These are phyloP conservation scores for Penicillium nordicum DNA, from an alignment of 2,329 filamentous ascomycete species.

Conservation along the genomic window DNA sequence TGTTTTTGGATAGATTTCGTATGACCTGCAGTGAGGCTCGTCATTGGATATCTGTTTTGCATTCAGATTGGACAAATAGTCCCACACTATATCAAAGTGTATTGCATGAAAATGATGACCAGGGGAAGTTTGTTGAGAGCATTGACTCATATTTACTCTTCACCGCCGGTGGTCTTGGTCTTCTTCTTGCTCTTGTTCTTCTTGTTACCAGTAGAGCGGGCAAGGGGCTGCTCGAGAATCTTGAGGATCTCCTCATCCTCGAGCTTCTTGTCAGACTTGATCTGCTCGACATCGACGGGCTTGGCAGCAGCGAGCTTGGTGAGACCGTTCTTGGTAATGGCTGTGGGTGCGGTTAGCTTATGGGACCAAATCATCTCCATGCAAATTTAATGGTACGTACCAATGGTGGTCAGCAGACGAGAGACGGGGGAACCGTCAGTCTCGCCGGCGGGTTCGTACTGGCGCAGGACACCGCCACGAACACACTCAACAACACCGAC, in stretches of 20 bases:
- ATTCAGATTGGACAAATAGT: conserved; percentile 10
- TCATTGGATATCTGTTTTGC: conserved; percentile 28
- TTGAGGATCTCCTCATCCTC: conserved; percentile 91
- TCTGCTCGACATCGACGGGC: conserved; percentile 71
- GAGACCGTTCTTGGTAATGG: conserved; percentile 96
- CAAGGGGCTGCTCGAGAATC: conserved; percentile 83
- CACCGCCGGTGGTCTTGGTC: conserved; percentile 47
- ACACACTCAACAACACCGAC: conserved; percentile 96
- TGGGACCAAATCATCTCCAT: background rate
- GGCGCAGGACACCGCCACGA: conserved; percentile 83
- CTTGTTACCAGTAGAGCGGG: conserved; percentile 60
- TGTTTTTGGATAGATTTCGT: conserved; percentile 16
- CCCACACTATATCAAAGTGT: conserved; percentile 19
- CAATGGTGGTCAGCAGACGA: conserved; percentile 83
- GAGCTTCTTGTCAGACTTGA: conserved; percentile 97
- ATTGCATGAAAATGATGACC: conserved; percentile 18
- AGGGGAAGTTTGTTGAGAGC: conserved; percentile 13
- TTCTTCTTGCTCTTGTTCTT: conserved; percentile 94
- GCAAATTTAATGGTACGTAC: conserved; percentile 55
- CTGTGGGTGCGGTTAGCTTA: conserved; percentile 48
- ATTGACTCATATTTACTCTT: conserved; percentile 45
- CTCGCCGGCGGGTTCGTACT: conserved; percentile 94
- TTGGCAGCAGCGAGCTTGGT: conserved; percentile 78
- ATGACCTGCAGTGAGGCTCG: conserved; percentile 15
- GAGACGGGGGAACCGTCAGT: conserved; percentile 84